These are phyloP conservation scores for Lachancea cidri DNA, from an alignment of 805 yeast genomes.

Conservation along the genomic window DNA sequence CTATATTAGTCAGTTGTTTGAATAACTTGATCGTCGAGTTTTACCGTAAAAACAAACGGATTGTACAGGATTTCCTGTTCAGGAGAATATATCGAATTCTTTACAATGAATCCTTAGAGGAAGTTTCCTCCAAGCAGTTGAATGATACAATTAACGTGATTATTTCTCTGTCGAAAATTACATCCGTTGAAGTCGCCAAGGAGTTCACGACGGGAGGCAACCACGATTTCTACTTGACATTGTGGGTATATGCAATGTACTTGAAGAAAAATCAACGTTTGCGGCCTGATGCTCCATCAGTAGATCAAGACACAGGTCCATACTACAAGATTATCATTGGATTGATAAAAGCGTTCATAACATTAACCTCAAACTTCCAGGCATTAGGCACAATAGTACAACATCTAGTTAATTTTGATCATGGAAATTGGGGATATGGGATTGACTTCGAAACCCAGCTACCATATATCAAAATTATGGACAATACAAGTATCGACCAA, in stretches of 20 bases:
- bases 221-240: constrained; percentile 25
- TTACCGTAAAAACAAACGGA: constrained; percentile 44
- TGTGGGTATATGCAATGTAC: constrained; percentile 37
- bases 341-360: constrained; percentile 32
- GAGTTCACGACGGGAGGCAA: constrained; percentile 25
- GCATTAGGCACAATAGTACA: constrained; percentile 25
- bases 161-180: constrained; percentile 52
- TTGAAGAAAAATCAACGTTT: constrained; percentile 28
- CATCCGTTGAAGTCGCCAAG: constrained; percentile 33
- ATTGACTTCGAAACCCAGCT: constrained; percentile 35
- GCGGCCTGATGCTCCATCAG: constrained; percentile 13
- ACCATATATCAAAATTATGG: constrained; percentile 26
- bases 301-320: constrained; percentile 13
- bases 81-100: constrained; percentile 43
- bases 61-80: constrained; percentile 57
- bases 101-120: constrained; percentile 25
- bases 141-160: constrained; percentile 62
- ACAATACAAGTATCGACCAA: neutral
- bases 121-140: constrained; percentile 44
- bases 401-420: constrained; percentile 31
- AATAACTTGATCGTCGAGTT: constrained; percentile 49
- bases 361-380: constrained; percentile 25
- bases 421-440: constrained; percentile 34
- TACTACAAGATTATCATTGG: constrained; percentile 32
- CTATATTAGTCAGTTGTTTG: constrained; percentile 52